These are phyloP conservation scores for Mycogone perniciosa DNA, from an alignment of 2,329 filamentous ascomycete genomes.

Conservation along the genomic window DNA sequence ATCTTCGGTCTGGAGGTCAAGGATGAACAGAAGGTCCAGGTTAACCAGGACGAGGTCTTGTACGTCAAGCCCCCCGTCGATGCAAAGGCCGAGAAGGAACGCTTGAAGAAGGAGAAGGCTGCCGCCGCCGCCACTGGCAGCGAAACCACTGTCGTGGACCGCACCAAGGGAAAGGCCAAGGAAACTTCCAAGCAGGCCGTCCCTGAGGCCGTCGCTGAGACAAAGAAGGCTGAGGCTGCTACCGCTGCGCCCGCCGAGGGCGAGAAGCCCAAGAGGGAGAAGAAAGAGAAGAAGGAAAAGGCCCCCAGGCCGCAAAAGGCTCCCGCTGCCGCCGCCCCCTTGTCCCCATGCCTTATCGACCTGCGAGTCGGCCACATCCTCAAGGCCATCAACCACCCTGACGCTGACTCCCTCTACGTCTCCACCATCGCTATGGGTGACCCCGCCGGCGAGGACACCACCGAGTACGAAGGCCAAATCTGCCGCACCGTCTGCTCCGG, in stretches of 20 bases:
- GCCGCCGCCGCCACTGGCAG: constrained; percentile 53
- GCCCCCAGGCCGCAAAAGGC: constrained; percentile 67
- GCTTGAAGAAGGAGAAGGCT: constrained; percentile 92
- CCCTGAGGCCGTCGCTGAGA: no score
- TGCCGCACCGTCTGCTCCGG: constrained; percentile 96
- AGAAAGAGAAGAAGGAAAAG: constrained; percentile 93
- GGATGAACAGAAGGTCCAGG: constrained; percentile 66
- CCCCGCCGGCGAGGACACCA: constrained; percentile 78
- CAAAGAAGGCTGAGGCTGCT: constrained; percentile 28
- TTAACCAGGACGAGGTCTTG: constrained; percentile 74
- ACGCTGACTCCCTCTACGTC: constrained; percentile 92
- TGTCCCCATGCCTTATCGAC: constrained; percentile 83
- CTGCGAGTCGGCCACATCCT: constrained; percentile 95
- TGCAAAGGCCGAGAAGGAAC: constrained; percentile 92
- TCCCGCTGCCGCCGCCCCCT: constrained; percentile 63
- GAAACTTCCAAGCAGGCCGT: constrained; percentile 46
- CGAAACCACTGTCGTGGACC: constrained; percentile 47
- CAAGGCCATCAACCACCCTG: constrained; percentile 90
- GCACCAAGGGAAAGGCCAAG: constrained; percentile 54
- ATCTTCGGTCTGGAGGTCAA: constrained; percentile 65
- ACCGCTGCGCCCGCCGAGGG: constrained; percentile 38
- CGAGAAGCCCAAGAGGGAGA: constrained; percentile 66
- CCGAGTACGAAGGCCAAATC: constrained; percentile 83
- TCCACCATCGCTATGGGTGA: constrained; percentile 95
- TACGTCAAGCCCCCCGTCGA: constrained; percentile 87